A percentile compares a stretch with the other conserved stretches of the same genome.
Conservation (phyloP, 2,329 filamentous ascomycete species). For the Paramyrothecium roridum region DNA sequence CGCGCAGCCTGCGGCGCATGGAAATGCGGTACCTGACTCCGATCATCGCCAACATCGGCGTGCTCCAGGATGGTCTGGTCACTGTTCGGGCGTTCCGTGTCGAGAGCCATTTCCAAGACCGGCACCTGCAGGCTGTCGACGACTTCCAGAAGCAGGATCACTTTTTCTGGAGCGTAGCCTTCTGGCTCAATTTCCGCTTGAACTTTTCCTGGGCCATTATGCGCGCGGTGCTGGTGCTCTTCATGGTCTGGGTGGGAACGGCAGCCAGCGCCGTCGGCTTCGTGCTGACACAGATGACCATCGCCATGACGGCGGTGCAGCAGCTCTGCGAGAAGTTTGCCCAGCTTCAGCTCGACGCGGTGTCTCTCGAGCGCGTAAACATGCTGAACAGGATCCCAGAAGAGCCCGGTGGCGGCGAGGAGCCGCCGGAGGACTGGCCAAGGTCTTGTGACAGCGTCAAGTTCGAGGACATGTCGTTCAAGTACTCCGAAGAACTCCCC, state of each 20-base stretch:
- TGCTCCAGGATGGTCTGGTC: slow-evolving; percentile 78
- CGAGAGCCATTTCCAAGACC: slow-evolving; percentile 74
- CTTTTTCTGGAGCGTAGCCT: slow-evolving; percentile 88
- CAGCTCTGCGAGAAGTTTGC: slow-evolving; percentile 77
- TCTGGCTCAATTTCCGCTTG: slow-evolving; percentile 81
- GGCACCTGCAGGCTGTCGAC: slow-evolving; percentile 78
- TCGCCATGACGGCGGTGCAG: slow-evolving; percentile 32
- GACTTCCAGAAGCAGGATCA: slow-evolving; percentile 94
- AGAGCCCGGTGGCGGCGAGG: slow-evolving; percentile 63
- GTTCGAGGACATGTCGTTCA: slow-evolving; percentile 75
- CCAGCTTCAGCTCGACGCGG: slow-evolving; percentile 86
- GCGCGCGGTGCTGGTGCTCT: slow-evolving; percentile 68
- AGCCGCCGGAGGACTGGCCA: slow-evolving; percentile 77
- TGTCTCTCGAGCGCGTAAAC: slow-evolving; percentile 82
- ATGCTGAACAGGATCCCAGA: slow-evolving; percentile 77
- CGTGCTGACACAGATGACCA: slow-evolving; percentile 58
- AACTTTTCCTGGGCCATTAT: slow-evolving; percentile 59
- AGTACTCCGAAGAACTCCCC: slow-evolving; percentile 75
- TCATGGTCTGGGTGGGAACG: slow-evolving; percentile 73
- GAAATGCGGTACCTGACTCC: slow-evolving; percentile 90
- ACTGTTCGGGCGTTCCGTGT: slow-evolving; percentile 83
- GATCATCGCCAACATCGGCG: slow-evolving; percentile 89
- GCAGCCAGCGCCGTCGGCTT: slow-evolving; percentile 80
- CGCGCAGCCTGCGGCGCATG: slow-evolving; percentile 76
- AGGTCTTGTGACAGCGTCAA: slow-evolving; percentile 66